These are phyloP conservation scores for Trametes versicolor DNA, from an alignment of 1,284 basidiomycete species.

Conservation along the genomic window DNA sequence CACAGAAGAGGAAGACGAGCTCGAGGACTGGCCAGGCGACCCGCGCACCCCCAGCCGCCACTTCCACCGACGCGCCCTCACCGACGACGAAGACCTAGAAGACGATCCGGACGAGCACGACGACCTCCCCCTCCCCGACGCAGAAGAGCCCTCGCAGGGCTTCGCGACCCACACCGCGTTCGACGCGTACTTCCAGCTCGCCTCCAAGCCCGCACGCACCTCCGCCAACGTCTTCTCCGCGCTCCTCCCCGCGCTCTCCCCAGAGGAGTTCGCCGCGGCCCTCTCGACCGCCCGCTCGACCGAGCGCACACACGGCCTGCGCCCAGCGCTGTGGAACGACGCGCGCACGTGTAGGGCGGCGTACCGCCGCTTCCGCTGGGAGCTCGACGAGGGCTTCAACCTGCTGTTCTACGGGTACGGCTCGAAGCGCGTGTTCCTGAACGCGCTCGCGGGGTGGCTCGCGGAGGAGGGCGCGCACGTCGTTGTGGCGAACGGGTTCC, in stretches of 20 bases:
- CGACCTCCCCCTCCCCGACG: not conserved
- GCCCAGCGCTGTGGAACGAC: constrained; percentile 37
- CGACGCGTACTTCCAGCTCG: constrained; percentile 84
- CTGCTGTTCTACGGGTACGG: constrained; percentile 89
- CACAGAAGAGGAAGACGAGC: constrained; percentile 27
- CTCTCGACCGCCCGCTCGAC: constrained; percentile 42
- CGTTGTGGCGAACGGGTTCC: constrained; percentile 84
- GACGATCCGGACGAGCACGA: constrained; percentile 18
- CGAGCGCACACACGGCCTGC: constrained; percentile 20
- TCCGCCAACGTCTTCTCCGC: constrained; percentile 82
- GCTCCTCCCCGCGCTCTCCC: constrained; percentile 71
- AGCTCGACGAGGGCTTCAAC: constrained; percentile 87
- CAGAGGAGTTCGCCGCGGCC: constrained; percentile 66
- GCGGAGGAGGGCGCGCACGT: constrained; percentile 62
- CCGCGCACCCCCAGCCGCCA: constrained; percentile 29
- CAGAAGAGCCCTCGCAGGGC: constrained; percentile 29
- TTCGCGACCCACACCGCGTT: constrained; percentile 61
- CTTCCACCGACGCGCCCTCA: constrained; percentile 25
- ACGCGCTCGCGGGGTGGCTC: constrained; percentile 74
- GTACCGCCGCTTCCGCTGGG: constrained; percentile 73
- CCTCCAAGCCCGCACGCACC: constrained; percentile 71
- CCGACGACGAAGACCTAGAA: constrained; percentile 24
- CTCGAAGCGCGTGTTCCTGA: constrained; percentile 81
- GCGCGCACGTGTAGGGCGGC: constrained; percentile 45
- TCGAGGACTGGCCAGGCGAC: constrained; percentile 32